Evolutionary conservation across 2,329 filamentous ascomycete species (phyloP).

Genomic region (Fusarium sarcochroum): DNA sequence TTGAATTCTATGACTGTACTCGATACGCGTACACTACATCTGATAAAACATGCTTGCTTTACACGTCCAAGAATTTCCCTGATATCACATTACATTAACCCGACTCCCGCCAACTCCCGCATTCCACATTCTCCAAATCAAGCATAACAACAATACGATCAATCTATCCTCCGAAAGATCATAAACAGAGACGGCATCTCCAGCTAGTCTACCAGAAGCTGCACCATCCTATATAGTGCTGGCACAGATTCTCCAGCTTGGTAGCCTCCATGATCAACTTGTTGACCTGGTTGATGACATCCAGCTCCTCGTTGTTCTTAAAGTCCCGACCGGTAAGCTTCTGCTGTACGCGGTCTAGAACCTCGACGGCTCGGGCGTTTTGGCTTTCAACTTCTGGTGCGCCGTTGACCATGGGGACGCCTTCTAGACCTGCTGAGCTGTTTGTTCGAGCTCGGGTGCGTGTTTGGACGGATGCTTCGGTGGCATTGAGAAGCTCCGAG

Average conservation of each 20-base stretch:
- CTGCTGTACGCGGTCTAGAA: slow-evolving; percentile 91
- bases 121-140: slow-evolving; percentile 26
- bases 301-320: slow-evolving; percentile 85
- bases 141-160: too few species aligned
- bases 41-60: slow-evolving; percentile 8
- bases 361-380: slow-evolving; percentile 92
- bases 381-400: slow-evolving; percentile 79
- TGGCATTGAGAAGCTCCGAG: slow-evolving; percentile 67
- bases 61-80: slow-evolving; percentile 29
- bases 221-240: slow-evolving; percentile 99
- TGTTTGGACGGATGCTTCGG: slow-evolving; percentile 61
- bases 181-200: too few species aligned
- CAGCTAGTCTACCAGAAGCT: slow-evolving; percentile 83
- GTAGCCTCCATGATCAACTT: slow-evolving; percentile 96
- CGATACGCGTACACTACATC: slow-evolving; percentile 25
- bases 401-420: slow-evolving; percentile 55
- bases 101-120: slow-evolving; percentile 38
- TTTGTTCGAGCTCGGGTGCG: slow-evolving; percentile 72
- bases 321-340: slow-evolving; percentile 97
- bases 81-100: slow-evolving; percentile 26
- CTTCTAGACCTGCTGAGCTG: slow-evolving; percentile 62
- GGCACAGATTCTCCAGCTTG: slow-evolving; percentile 96
- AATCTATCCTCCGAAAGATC: not conserved
- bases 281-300: slow-evolving; percentile 90
- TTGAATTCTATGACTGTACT: not conserved